Evolutionary conservation across 1,284 basidiomycete genomes (phyloP).

Genomic region (Somion occarium): DNA sequence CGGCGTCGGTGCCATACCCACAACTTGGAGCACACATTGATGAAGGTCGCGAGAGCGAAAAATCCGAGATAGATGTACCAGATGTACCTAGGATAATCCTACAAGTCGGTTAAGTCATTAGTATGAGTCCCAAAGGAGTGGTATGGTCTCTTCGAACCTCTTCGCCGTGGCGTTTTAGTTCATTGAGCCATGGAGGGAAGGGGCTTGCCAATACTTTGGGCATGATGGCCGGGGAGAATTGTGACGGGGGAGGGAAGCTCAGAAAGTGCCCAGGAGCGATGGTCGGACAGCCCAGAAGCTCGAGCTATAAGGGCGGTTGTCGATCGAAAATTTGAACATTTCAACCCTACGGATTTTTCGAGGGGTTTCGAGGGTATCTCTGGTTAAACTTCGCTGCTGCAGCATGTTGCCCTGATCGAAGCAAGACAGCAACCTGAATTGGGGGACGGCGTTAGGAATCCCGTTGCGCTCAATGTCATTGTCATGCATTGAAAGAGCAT

Average conservation of each 20-base stretch:
- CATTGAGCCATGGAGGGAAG: conserved; percentile 1
- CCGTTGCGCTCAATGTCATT: background rate
- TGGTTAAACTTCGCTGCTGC: background rate
- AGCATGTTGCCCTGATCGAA: background rate
- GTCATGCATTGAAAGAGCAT: background rate
- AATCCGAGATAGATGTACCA: conserved; percentile 21
- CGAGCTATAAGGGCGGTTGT: background rate
- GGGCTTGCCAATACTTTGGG: conserved; percentile 4
- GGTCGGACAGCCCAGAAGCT: background rate
- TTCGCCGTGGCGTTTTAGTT: conserved; percentile 10
- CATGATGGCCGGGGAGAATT: conserved; percentile 5
- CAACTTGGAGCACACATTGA: conserved; percentile 18
- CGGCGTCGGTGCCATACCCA: conserved; percentile 18
- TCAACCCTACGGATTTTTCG: background rate
- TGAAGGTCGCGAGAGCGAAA: conserved; percentile 16
- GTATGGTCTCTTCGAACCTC: conserved; percentile 3
- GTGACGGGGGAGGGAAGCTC: background rate
- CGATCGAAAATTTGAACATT: background rate
- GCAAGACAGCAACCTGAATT: no score
- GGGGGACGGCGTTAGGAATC: background rate
- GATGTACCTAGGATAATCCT: conserved; percentile 22
- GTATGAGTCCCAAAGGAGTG: background rate
- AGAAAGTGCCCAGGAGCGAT: background rate
- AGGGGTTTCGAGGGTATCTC: background rate
- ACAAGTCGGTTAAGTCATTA: background rate